These are phyloP conservation scores for Verticillium nonalfalfae DNA, from an alignment of 2,329 filamentous ascomycete genomes.

Conservation along the genomic window DNA sequence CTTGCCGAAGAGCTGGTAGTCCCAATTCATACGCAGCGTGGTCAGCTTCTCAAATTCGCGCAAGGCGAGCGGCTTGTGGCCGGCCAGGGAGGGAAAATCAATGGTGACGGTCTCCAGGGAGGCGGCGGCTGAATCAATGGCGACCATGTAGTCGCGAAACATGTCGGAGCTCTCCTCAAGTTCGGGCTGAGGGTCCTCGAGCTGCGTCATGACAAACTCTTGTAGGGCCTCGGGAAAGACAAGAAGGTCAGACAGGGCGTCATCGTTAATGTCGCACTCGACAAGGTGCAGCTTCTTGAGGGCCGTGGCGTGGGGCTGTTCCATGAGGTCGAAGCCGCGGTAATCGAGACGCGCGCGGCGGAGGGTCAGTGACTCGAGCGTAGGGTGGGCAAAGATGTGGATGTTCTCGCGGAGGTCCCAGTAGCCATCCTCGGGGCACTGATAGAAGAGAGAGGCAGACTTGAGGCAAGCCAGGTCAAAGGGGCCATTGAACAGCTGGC, in stretches of 20 bases:
- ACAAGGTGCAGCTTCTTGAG: conserved; percentile 36
- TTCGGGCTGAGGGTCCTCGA: conserved; percentile 28
- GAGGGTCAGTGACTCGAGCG: conserved; percentile 37
- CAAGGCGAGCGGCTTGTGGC: conserved; percentile 33
- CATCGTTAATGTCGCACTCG: conserved; percentile 44
- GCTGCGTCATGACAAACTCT: conserved; percentile 41
- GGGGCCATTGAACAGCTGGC: conserved; percentile 41
- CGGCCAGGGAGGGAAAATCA: conserved; percentile 32
- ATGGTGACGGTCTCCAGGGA: conserved; percentile 38
- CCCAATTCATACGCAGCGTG: conserved; percentile 35
- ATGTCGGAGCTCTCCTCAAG: conserved; percentile 41
- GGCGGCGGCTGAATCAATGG: conserved; percentile 31
- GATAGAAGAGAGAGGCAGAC: conserved; percentile 40
- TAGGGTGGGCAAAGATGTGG: conserved; percentile 43
- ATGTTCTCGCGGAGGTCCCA: conserved; percentile 47
- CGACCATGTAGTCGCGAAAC: conserved; percentile 38
- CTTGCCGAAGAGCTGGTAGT: conserved; percentile 41
- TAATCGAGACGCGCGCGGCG: conserved; percentile 37
- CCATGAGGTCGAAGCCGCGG: conserved; percentile 38
- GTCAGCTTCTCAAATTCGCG: conserved; percentile 34
- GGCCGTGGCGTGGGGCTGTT: conserved; percentile 39
- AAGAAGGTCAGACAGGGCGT: conserved; percentile 26
- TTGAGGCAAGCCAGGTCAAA: conserved; percentile 43
- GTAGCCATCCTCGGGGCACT: conserved; percentile 33
- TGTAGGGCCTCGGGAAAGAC: conserved; percentile 36